A percentile compares a stretch with the other conserved stretches of the same genome.
phyloP scores from a whole-genome alignment of 129 eudicot species.

The Heracleum sosnowskyi region DNA sequence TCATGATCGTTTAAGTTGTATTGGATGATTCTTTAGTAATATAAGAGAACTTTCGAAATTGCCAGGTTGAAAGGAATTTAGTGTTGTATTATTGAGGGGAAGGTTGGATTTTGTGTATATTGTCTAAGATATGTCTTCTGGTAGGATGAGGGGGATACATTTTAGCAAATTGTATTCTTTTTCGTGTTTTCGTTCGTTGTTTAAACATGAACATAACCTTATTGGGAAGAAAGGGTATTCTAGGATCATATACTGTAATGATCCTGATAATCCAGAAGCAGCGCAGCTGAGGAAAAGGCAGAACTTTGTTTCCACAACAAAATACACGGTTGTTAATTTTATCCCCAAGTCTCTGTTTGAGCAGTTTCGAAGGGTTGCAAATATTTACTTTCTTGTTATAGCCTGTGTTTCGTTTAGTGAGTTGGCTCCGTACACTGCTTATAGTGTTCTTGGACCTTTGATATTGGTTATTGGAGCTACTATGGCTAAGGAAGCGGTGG shows the following conservation, averaged over 20 bases:
- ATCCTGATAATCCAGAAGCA: conserved; percentile 62
- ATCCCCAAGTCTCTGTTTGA: conserved; percentile 84
- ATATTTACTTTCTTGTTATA: conserved; percentile 76
- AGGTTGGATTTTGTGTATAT: conserved; percentile 1
- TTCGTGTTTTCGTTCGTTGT: conserved; percentile 54
- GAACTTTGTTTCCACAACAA: conserved; percentile 90
- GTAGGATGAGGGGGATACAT: conserved; percentile 42
- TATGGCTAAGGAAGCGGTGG: conserved; percentile 86
- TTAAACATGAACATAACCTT: conserved; percentile 58
- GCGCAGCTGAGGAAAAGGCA: conserved; percentile 44
- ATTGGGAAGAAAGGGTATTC: conserved; percentile 75
- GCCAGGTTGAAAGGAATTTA: conserved; percentile 8
- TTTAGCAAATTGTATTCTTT: conserved; percentile 69
- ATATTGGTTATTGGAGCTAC: conserved; percentile 79
- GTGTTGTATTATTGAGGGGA: conserved; percentile 10
- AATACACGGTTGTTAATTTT: conserved; percentile 81
- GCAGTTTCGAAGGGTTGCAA: conserved; percentile 96
- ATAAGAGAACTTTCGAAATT: conserved; percentile 12
- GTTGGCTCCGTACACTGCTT: conserved; percentile 62
- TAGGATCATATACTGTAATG: conserved; percentile 84
- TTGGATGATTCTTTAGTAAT: conserved; percentile 2
- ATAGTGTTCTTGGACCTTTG: conserved; percentile 69
- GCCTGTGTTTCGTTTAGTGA: conserved; percentile 92
- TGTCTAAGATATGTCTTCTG: conserved; percentile 34
- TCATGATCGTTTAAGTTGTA: conserved; percentile 8